Evolutionary conservation across 2,329 filamentous ascomycete genomes (phyloP), one percentile per base, ranked within the genome.

Genomic region (Penicillium aurantiogriseum): DNA sequence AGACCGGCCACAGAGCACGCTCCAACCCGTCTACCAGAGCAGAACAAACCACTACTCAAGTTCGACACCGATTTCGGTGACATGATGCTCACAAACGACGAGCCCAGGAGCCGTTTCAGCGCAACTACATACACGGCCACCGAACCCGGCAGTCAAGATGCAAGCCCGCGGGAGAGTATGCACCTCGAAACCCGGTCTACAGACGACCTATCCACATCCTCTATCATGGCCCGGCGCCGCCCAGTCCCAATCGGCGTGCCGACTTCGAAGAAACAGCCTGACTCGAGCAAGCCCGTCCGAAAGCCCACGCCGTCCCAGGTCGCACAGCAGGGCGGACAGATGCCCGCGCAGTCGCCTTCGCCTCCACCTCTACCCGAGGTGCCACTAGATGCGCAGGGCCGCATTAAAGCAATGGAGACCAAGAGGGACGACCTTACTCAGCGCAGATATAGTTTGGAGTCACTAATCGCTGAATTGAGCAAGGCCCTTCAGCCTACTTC

Each of bases 401-500:
- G 87, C 29, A 84, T 93, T 17, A 81, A 85, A 10, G 80, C 83
- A 59, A 80, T 94, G 25, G 84, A 88, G 67, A 84, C 86, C 5
- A 83, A 85, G 66, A 83, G 90, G 31, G 80, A 86, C 42, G 81
- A 83, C 48, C 81, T 94, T 8, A 79, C 80, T 1, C 85, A 89
- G 68, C 85, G 89, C 44, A 85, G 87, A 54, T 79, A 82, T 59
- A 93, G 92, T 74, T 85, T 93, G 67, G 83, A 85, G 69, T 85
- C 81, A 25, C 85, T 88, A 60, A 90, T 94, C 70, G 80, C 83
- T 61, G 89, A 93, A 72, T 87, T 93, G 80, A 91, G 87, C 57
- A 86, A 91, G 71, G 81, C 92, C 57, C 89, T 92, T 80, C 88
- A 89, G 40, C 85, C 82, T 36, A 85, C 83, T 61, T 79, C 91